Evolutionary conservation across 345 rosid genomes (phyloP), one percentile per base, ranked within the genome.

Genomic region (Eutrema japonicum): DNA sequence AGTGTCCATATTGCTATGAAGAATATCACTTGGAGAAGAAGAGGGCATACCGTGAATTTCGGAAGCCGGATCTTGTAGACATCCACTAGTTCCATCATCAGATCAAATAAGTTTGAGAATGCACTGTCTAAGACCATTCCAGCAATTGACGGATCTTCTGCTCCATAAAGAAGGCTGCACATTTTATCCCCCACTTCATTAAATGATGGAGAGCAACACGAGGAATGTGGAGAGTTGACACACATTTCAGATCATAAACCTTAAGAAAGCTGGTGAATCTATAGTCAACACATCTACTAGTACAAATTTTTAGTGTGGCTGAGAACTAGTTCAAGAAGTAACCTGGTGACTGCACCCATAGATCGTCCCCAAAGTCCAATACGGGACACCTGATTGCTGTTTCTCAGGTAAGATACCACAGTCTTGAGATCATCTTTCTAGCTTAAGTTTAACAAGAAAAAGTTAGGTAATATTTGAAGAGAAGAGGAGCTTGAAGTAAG

Each of bases 321-420:
- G 49, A 42, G 45, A 61, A 72, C 29, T 57, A 55, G 64, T 54
- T 52, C 37, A 77, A 53, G 79, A 69, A 75, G 66, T 40, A 80
- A 95, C 99, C 99, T 80, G 65, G 99, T 95, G 71, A 95, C 99
- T 3, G 99, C 99, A 62, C 99, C 99, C 99, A 95, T 95, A 46
- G 99, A 95, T 65, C 99, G 92, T 73, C 99, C 99, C 99, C 99
- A 95, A 4, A 95, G 97, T 70, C 96, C 99, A 50, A 92, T 85
- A 59, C 90, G 75, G 27, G 99, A 91, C 74, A 88, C 82, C 53
- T 85, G 84, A 63, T 78, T 84, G 79, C 76, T 84, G 83, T 77
- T 85, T 84, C 97, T 89, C 65, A 95, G 86, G 80, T 91, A 80
- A 50, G 99, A 80, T 18, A 92, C 87, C n/a, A 84, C 96, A 62